Evolutionary conservation across 768 basidiomycete genomes (phyloP).

Genomic region (Panellus pusillus): DNA sequence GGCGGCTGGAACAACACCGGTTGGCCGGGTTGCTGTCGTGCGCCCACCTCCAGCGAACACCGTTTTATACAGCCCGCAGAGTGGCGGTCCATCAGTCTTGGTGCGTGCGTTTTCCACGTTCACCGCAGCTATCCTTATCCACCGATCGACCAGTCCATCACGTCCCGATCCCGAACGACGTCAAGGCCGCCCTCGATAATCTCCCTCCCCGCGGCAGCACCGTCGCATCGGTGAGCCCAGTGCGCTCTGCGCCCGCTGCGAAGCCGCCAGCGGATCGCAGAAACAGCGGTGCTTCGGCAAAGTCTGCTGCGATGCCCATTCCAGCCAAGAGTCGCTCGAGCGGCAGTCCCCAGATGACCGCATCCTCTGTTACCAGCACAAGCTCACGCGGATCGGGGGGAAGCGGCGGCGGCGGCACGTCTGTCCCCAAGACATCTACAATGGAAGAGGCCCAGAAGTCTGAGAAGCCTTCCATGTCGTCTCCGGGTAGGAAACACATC

Average conservation of each 20-base stretch:
- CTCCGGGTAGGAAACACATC: slow-evolving; percentile 58
- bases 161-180: slow-evolving; percentile 69
- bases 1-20: slow-evolving; percentile 68
- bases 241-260: slow-evolving; percentile 31
- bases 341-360: slow-evolving; percentile 53
- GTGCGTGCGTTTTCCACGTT: slow-evolving; percentile 8
- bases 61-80: slow-evolving; percentile 68
- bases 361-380: slow-evolving; percentile 38
- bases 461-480: slow-evolving; percentile 46
- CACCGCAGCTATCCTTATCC: not conserved
- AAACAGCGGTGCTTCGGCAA: slow-evolving; percentile 40
- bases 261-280: slow-evolving; percentile 46
- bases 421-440: slow-evolving; percentile 46
- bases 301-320: slow-evolving; percentile 33
- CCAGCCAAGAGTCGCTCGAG: slow-evolving; percentile 48
- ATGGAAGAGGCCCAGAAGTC: slow-evolving; percentile 42
- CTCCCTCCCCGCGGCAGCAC: slow-evolving; percentile 41
- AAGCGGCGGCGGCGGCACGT: slow-evolving; percentile 42
- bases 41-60: slow-evolving; percentile 60
- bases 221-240: slow-evolving; percentile 28
- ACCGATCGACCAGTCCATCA: slow-evolving; percentile 48
- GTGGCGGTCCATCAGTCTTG: slow-evolving; percentile 75
- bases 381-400: slow-evolving; percentile 37
- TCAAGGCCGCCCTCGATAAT: slow-evolving; percentile 66
- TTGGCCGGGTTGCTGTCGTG: slow-evolving; percentile 90